phyloP scores from a whole-genome alignment of 2,329 filamentous ascomycete species.

The Pseudocercospora fijiensis region DNA sequence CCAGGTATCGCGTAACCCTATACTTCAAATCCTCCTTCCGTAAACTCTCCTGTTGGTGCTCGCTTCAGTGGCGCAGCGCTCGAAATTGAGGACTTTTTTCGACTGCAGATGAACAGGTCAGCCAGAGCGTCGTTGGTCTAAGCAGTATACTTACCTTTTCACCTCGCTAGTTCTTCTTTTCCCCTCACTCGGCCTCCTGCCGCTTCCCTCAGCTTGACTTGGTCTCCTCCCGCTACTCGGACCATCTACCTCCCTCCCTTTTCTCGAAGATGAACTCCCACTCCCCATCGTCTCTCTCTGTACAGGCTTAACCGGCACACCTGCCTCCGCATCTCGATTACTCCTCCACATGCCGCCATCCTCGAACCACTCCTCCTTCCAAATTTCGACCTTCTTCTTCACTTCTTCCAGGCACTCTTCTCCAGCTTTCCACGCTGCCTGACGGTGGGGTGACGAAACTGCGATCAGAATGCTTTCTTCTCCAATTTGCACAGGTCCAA shows the following conservation, averaged over 20 bases:
- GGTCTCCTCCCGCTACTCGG: background rate
- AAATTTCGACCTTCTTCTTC: slow-evolving; percentile 87
- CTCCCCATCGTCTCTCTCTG: background rate
- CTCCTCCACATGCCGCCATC: slow-evolving; percentile 80
- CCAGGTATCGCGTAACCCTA: background rate
- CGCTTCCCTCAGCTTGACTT: slow-evolving; percentile 3
- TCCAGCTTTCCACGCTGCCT: slow-evolving; percentile 81
- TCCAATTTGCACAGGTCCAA: slow-evolving; percentile 82
- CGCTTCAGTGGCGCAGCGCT: background rate
- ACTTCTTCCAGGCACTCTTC: slow-evolving; percentile 86
- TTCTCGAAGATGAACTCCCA: background rate
- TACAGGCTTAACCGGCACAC: slow-evolving; percentile 40
- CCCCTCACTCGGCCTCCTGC: slow-evolving; percentile 33
- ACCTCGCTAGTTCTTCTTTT: slow-evolving; percentile 3
- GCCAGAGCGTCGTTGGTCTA: background rate
- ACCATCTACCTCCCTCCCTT: background rate
- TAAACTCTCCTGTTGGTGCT: slow-evolving; percentile 9
- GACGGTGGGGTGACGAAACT: slow-evolving; percentile 77
- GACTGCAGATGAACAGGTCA: background rate
- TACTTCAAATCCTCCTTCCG: slow-evolving; percentile 16
- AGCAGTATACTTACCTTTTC: background rate
- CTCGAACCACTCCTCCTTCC: slow-evolving; percentile 90
- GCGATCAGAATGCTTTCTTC: slow-evolving; percentile 92
- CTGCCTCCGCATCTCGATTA: slow-evolving; percentile 71
- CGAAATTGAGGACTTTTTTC: background rate